These are phyloP conservation scores for Russula sp. DNA, from an alignment of 768 basidiomycete genomes.

Conservation along the genomic window DNA sequence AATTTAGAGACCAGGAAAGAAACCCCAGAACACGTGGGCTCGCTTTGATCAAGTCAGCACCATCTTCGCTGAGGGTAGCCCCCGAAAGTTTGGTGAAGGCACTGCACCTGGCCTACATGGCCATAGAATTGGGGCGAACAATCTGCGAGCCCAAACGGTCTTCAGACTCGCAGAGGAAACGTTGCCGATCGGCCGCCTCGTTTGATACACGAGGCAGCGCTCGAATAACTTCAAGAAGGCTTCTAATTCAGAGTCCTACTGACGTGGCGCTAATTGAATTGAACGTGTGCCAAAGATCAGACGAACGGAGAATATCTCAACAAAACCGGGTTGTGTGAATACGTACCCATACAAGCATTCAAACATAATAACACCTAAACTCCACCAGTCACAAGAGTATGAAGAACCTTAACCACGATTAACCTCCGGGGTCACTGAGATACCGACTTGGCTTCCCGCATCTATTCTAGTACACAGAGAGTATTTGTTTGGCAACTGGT, in stretches of 20 bases:
- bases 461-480: background rate
- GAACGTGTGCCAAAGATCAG: slow-evolving; percentile 20
- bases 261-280: slow-evolving; percentile 76
- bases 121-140: slow-evolving; percentile 69
- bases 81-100: slow-evolving; percentile 51
- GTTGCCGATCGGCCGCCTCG: slow-evolving; percentile 80
- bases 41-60: slow-evolving; percentile 88
- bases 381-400: slow-evolving; percentile 98
- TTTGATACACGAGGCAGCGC: slow-evolving; percentile 74
- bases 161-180: slow-evolving; percentile 90
- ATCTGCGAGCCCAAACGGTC: slow-evolving; percentile 82
- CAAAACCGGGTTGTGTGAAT: slow-evolving; percentile 4
- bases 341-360: slow-evolving; percentile 88
- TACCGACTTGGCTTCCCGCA: background rate
- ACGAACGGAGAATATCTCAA: slow-evolving; percentile 91
- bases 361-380: slow-evolving; percentile 93
- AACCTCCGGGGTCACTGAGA: slow-evolving; percentile 81
- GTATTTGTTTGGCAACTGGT: slow-evolving; percentile 77
- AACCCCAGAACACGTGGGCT: slow-evolving; percentile 8
- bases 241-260: slow-evolving; percentile 98
- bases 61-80: slow-evolving; percentile 54
- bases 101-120: slow-evolving; percentile 66
- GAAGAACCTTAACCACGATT: slow-evolving; percentile 89
- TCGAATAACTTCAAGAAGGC: slow-evolving; percentile 81
- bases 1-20: slow-evolving; percentile 12